Base-by-base conservation (phyloP, 352 stramenopile genomes). In the Pythium graminicola region DNA sequence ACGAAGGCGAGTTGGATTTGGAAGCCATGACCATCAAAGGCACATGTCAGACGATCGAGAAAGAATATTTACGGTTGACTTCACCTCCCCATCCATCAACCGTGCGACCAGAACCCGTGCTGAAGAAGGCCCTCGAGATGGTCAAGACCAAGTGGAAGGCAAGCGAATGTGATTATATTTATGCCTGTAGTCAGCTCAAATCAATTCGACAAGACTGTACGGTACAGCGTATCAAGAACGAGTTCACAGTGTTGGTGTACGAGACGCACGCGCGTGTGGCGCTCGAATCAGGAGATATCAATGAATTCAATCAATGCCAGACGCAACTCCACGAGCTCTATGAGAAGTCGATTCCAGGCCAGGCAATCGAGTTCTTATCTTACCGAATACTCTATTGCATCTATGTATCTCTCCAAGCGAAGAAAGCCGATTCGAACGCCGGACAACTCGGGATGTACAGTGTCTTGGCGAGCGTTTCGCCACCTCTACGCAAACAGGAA, bases 191-290 rank as follows among this genome's bases (percentile, higher is more conserved):
- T 51, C 96, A 99, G 65, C 87, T 99, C 43, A 99, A 99, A 70
- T 97, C 96, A 23, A 98, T 99, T 57, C 90, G 97, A 19, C 97
- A 99, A 71, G 97, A 99, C 76, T 96, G 97, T 59, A 98, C 93
- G 14, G 94, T 99, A 24, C 92, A 97, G 65, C 85, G 92, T 58
- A 98, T 99, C 55, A 95, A 97, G 69, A 97, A 98, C 70, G 73
- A 67, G 11, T 99, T 99, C 75, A 97, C 96, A 2, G 93, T 99
- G 35, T 62, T 90, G 28, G 96, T 98, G 36, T 99, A 99, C 72
- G 96, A 99, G 67, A 93, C 81, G 41, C 96, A 99, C 69, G 96
- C 95, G 20, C 86, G 96, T 24, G 85, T 99, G 43, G 95, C 96
- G 40, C 74, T 99, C 24, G 87, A 98, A 65, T 89, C 96, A 16